A percentile compares a stretch with the other conserved stretches of the same genome.
phyloP scores from a whole-genome alignment of 768 basidiomycete species.

The Neoboletus subvelutipes region DNA sequence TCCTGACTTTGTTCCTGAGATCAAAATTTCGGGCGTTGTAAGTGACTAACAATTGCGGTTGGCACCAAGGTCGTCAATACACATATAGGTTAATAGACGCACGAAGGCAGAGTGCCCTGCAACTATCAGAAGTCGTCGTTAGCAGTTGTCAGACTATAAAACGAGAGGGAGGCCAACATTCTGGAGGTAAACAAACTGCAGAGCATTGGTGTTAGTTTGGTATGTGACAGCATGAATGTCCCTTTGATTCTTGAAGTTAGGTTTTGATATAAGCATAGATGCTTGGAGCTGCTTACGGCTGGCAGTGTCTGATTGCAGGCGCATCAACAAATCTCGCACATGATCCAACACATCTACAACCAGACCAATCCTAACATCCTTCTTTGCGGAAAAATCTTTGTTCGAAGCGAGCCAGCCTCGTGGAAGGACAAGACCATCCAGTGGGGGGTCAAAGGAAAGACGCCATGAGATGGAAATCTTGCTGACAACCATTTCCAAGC shows the following conservation, averaged over 20 bases:
- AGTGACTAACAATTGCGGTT: not conserved
- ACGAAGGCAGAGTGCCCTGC: constrained; percentile 49
- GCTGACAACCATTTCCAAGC: constrained; percentile 49
- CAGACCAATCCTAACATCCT: constrained; percentile 7
- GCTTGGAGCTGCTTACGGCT: constrained; percentile 18
- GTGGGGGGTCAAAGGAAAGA: constrained; percentile 13
- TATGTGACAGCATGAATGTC: not conserved
- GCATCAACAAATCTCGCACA: constrained; percentile 28
- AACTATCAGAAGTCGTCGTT: constrained; percentile 33
- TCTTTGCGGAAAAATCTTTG: constrained; percentile 15
- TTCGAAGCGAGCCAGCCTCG: constrained; percentile 45
- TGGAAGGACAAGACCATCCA: constrained; percentile 54
- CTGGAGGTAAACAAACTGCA: constrained; percentile 44
- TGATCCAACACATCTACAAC: constrained; percentile 10
- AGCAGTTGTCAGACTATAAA: not conserved
- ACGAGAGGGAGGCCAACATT: constrained; percentile 38
- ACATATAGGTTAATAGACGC: not conserved
- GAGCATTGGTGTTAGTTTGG: constrained; percentile 13
- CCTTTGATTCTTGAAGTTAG: not conserved
- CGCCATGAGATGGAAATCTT: constrained; percentile 38
- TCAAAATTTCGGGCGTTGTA: constrained; percentile 26
- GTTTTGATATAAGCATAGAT: not conserved
- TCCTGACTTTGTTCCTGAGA: not conserved
- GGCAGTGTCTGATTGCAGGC: constrained; percentile 28
- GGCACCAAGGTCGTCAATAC: not conserved